A percentile compares a stretch with the other conserved stretches of the same genome.
Evolutionary conservation across 768 basidiomycete genomes (phyloP).

Genomic region (Lentinula raphanica): DNA sequence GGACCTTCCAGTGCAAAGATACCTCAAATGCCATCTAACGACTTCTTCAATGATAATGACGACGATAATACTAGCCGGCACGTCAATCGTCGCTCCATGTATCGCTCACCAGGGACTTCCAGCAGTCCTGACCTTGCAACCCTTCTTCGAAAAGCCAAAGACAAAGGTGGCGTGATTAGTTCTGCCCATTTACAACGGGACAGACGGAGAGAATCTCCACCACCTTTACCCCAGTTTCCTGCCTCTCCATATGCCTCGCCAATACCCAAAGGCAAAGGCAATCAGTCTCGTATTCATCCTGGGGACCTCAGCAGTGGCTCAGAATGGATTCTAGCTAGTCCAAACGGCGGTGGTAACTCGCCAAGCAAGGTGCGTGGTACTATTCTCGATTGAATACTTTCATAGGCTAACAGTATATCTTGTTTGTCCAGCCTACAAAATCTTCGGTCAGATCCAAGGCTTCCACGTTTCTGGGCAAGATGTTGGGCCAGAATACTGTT

Average conservation of each 20-base stretch:
- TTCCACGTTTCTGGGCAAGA: constrained; percentile 75
- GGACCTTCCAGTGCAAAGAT: constrained; percentile 27
- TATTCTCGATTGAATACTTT: background rate
- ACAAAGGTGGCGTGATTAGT: constrained; percentile 45
- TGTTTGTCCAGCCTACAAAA: constrained; percentile 38
- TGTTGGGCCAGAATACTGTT: constrained; percentile 58
- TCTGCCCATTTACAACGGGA: constrained; percentile 16
- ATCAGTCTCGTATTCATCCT: constrained; percentile 17
- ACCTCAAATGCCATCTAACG: constrained; percentile 50
- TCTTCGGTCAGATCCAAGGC: constrained; percentile 72
- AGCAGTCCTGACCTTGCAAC: constrained; percentile 91
- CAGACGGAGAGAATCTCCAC: constrained; percentile 33
- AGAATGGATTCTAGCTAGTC: constrained; percentile 47
- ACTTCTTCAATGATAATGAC: constrained; percentile 60
- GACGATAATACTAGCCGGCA: constrained; percentile 62
- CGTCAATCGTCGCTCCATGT: constrained; percentile 78
- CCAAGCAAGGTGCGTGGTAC: constrained; percentile 43
- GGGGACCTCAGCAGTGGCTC: constrained; percentile 18
- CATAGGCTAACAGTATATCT: background rate
- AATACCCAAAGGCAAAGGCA: constrained; percentile 29
- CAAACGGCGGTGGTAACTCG: constrained; percentile 37
- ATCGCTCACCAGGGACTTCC: constrained; percentile 82
- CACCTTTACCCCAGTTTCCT: constrained; percentile 38
- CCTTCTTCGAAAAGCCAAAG: constrained; percentile 78
- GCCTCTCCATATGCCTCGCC: constrained; percentile 24